Percentiles rank a stretch among this genome's conserved stretches.
Conservation (phyloP, 106 monocot species). For the Platanthera zijinensis region DNA sequence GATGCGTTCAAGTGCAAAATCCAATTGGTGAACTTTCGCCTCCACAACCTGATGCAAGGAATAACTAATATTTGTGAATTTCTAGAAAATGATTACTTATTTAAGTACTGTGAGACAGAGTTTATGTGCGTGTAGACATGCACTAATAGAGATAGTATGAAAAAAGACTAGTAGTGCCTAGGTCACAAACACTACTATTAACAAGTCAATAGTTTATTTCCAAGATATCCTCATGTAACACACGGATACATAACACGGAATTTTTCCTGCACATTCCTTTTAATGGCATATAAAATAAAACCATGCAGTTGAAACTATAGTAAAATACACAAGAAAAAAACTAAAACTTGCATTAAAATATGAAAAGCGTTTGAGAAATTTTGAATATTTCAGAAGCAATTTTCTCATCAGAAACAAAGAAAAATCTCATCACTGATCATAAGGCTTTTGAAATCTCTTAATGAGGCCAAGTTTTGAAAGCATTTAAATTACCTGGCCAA, state of each 20-base stretch:
- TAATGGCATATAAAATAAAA: background rate
- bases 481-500: slow-evolving; percentile 61
- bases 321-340: background rate
- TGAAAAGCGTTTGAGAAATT: background rate
- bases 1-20: slow-evolving; percentile 71
- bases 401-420: background rate
- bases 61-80: background rate
- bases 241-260: background rate
- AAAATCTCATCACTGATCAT: background rate
- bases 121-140: background rate
- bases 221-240: background rate
- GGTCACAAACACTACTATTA: background rate
- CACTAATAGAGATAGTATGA: background rate
- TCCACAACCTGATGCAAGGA: slow-evolving; percentile 54
- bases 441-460: background rate
- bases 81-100: background rate
- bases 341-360: background rate
- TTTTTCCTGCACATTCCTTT: background rate
- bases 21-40: slow-evolving; percentile 88
- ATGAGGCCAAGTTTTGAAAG: background rate
- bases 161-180: background rate
- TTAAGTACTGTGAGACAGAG: background rate
- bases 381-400: background rate
- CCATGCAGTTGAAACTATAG: background rate
- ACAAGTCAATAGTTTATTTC: background rate